Evolutionary conservation across 768 basidiomycete species (phyloP).

Genomic region (Lactarius hengduanensis): DNA sequence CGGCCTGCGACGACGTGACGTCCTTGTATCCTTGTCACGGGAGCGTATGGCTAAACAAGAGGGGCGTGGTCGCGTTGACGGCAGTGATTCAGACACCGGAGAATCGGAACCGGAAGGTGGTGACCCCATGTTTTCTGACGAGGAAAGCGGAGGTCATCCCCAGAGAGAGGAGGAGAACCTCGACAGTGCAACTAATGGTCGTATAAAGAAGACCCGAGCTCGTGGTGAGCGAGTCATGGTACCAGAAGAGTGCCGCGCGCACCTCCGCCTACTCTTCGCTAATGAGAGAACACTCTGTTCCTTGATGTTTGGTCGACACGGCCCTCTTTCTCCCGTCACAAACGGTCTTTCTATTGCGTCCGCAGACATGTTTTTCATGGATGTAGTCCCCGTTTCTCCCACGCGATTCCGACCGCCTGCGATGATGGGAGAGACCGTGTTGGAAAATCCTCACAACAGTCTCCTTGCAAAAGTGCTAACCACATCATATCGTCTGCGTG

Average conservation of each 20-base stretch:
- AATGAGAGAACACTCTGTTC: slow-evolving; percentile 83
- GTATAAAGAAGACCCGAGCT: slow-evolving; percentile 70
- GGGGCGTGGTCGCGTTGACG: slow-evolving; percentile 2
- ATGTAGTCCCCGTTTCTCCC: slow-evolving; percentile 87
- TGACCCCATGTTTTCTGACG: slow-evolving; percentile 49
- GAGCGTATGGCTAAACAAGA: slow-evolving; percentile 5
- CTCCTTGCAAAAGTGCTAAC: slow-evolving; percentile 76
- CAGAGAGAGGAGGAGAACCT: slow-evolving; percentile 38
- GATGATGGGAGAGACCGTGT: slow-evolving; percentile 86
- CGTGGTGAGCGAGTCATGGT: slow-evolving; percentile 89
- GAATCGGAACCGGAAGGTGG: slow-evolving; percentile 52
- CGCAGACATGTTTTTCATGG: slow-evolving; percentile 97
- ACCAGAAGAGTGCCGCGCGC: slow-evolving; percentile 91
- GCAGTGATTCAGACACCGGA: slow-evolving; percentile 48
- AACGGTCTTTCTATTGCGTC: slow-evolving; percentile 65
- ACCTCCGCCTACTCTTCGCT: slow-evolving; percentile 82
- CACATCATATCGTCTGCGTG: slow-evolving; percentile 77
- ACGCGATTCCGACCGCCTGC: slow-evolving; percentile 95
- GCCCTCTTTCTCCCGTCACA: slow-evolving; percentile 67
- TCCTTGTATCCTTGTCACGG: slow-evolving; percentile 53
- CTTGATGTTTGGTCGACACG: slow-evolving; percentile 90
- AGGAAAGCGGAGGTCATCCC: slow-evolving; percentile 36
- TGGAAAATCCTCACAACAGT: slow-evolving; percentile 96
- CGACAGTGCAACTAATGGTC: slow-evolving; percentile 64
- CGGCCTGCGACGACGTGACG: slow-evolving; percentile 68